Conservation (phyloP, 1,284 basidiomycete genomes). For the Trametes versicolor region DNA sequence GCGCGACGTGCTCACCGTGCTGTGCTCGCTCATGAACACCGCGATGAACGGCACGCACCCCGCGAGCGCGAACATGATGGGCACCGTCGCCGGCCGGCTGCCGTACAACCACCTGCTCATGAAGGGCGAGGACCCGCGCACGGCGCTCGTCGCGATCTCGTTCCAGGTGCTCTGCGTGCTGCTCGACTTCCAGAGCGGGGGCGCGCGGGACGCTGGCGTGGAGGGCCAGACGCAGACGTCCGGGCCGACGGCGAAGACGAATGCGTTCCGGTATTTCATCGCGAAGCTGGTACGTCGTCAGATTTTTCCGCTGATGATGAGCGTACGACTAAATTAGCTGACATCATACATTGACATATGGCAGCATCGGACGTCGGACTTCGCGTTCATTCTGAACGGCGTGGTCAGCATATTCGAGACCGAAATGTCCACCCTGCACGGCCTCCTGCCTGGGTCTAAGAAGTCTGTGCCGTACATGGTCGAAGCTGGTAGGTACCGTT, state of each 20-base stretch:
- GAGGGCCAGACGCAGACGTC: slow-evolving; percentile 55
- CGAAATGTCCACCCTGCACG: slow-evolving; percentile 77
- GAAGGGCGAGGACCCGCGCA: slow-evolving; percentile 82
- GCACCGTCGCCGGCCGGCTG: slow-evolving; percentile 71
- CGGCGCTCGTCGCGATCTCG: slow-evolving; percentile 74
- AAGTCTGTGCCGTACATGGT: slow-evolving; percentile 83
- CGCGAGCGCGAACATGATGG: slow-evolving; percentile 59
- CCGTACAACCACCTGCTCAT: slow-evolving; percentile 93
- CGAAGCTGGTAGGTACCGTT: slow-evolving; percentile 73
- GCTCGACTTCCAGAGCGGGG: slow-evolving; percentile 85
- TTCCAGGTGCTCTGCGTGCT: slow-evolving; percentile 81
- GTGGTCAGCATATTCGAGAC: slow-evolving; percentile 77
- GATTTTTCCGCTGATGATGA: too few species aligned
- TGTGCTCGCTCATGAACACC: slow-evolving; percentile 93
- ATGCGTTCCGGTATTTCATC: slow-evolving; percentile 90
- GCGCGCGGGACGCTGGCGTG: slow-evolving; percentile 60
- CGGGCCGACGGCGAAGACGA: slow-evolving; percentile 74
- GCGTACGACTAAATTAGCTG: too few species aligned
- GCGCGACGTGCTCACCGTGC: slow-evolving; percentile 84
- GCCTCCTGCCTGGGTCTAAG: slow-evolving; percentile 83
- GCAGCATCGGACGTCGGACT: slow-evolving; percentile 90
- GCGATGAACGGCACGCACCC: slow-evolving; percentile 74
- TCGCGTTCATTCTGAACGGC: slow-evolving; percentile 83
- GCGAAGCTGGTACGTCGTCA: slow-evolving; percentile 80
- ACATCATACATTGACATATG: slow-evolving; percentile 8